phyloP scores from a whole-genome alignment of 1,284 basidiomycete species.

The Irpex rosettiformis region DNA sequence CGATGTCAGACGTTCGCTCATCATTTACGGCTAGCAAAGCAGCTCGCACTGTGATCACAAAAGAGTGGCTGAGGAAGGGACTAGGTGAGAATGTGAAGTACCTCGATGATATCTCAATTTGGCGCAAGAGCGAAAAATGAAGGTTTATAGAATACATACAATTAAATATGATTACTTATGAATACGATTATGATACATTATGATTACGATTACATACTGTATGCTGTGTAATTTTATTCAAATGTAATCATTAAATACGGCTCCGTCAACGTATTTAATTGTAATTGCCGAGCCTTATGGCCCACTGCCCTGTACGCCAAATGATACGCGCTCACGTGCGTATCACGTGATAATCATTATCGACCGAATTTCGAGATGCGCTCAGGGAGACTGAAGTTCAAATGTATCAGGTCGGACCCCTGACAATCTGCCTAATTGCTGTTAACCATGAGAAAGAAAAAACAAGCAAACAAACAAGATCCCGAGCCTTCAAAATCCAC shows the following conservation, averaged over 20 bases:
- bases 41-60: slow-evolving; percentile 18
- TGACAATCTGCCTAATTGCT: too few species aligned
- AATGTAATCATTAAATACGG: slow-evolving; percentile 9
- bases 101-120: slow-evolving; percentile 12
- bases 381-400: too few species aligned
- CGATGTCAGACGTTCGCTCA: slow-evolving; percentile 18
- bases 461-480: too few species aligned
- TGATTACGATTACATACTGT: not conserved
- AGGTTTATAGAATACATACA: not conserved
- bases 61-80: slow-evolving; percentile 23
- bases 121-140: not conserved
- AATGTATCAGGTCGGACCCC: too few species aligned
- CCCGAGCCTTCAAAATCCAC: too few species aligned
- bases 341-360: too few species aligned
- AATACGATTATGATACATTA: slow-evolving; percentile 11
- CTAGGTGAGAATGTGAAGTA: slow-evolving; percentile 19
- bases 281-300: slow-evolving; percentile 13
- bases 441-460: too few species aligned
- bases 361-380: too few species aligned
- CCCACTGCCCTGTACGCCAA: too few species aligned
- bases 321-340: too few species aligned
- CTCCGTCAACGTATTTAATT: slow-evolving; percentile 9
- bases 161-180: slow-evolving; percentile 6
- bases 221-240: slow-evolving; percentile 1
- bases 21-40: slow-evolving; percentile 21